Evolutionary conservation across 306 rosid genomes (phyloP), one percentile per base, ranked within the genome.

Genomic region (Acacia confusa): DNA sequence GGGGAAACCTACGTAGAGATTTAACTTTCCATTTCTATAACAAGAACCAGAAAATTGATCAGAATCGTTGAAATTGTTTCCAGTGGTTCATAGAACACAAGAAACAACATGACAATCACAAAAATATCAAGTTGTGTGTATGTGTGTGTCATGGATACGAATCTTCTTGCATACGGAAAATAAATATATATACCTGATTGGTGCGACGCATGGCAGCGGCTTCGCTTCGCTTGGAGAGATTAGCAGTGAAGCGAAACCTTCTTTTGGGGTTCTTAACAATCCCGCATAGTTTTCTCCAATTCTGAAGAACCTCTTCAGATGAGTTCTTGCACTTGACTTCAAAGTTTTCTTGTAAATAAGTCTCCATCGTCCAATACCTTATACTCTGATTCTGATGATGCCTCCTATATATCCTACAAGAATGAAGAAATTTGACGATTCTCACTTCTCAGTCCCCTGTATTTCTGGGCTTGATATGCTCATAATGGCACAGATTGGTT

Each of bases 141-240:
- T 58, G 65, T 10, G 12, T 19, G 9, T 53, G 10, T 47, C 19
- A 47, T 15, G 15, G 57, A 53, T 20, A 53, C 0, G 9, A 20
- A 53, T 20, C 60, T 50, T 50, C 22, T 50, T 1, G 20, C 13
- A 2, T 60, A 60, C 6, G 6, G 15, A 10, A 61, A 1, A 57
- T 43, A 67, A 27, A 78, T 28, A 91, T 97, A 94, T 90, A 47
- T 3, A 47, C 52, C 52, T 47, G 96, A 83, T 95, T 92, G 74
- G 92, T 91, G 50, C 88, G 88, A 84, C 99, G 99, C 97, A 93
- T 95, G 17, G 89, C 94, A 41, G 94, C 98, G 0, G 97, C 98
- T 85, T 95, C 94, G 65, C 3, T 38, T 1, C 94, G 94, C 75
- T 95, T 92, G 77, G 91, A 67, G 74, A 95, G 87, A 82, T 95